Conservation (phyloP, 2,329 filamentous ascomycete species). For the Ilyonectria mors-panacis region DNA sequence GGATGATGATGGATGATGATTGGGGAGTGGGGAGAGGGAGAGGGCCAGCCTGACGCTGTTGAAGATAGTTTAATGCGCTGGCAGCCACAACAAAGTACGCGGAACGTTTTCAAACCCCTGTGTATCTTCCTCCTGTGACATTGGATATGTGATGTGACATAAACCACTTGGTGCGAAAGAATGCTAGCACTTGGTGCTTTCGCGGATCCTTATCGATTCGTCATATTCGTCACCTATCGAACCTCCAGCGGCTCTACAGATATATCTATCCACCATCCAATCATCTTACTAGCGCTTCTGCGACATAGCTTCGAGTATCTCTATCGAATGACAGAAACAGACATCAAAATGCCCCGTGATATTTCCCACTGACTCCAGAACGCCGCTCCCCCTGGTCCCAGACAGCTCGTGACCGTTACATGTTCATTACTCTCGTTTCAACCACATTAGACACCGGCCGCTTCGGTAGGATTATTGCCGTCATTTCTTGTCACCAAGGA, state of each 20-base stretch:
- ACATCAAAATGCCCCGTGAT: conserved; percentile 23
- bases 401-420: conserved; percentile 23
- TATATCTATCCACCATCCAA: conserved; percentile 1
- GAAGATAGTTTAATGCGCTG: conserved; percentile 28
- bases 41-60: conserved; percentile 19
- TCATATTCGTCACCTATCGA: neutral
- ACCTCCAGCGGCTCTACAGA: conserved; percentile 1
- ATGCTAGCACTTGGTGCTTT: neutral
- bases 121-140: neutral
- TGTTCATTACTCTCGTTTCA: conserved; percentile 32
- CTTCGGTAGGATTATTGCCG: conserved; percentile 7
- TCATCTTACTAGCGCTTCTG: neutral
- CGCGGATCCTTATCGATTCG: neutral
- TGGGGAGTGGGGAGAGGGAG: conserved; percentile 15
- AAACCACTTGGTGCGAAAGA: too few relatives aligned
- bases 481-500: neutral
- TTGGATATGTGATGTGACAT: neutral
- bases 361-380: conserved; percentile 30
- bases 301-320: neutral
- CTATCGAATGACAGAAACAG: conserved; percentile 18
- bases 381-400: conserved; percentile 5
- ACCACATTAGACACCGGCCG: conserved; percentile 34
- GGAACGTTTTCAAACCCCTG: conserved; percentile 15
- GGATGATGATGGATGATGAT: conserved; percentile 24
- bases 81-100: conserved; percentile 26